Evolutionary conservation across 345 rosid species (phyloP).

Genomic region (Turritis glabra): DNA sequence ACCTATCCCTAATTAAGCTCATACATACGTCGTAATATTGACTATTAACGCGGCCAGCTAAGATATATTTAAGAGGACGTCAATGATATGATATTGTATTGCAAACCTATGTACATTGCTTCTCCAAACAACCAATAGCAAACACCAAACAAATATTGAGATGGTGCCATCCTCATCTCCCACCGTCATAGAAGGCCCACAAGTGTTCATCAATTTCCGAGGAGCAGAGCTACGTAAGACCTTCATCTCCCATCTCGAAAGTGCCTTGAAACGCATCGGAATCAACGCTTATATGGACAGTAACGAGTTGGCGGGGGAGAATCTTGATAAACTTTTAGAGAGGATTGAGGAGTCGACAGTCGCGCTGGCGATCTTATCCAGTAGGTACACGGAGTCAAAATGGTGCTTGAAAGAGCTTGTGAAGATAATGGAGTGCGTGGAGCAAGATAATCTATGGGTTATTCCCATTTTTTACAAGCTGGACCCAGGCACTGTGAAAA

Average conservation of each 20-base stretch:
- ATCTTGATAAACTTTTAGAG: neutral
- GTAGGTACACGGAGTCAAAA: slow-evolving; percentile 17
- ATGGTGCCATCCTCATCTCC: neutral
- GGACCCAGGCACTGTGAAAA: neutral
- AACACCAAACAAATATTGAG: neutral
- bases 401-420: slow-evolving; percentile 38
- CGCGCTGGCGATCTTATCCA: slow-evolving; percentile 22
- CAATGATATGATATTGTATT: neutral
- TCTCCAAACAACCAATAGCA: neutral
- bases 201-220: slow-evolving; percentile 39
- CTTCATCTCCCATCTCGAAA: slow-evolving; percentile 15
- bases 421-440: slow-evolving; percentile 23
- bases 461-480: slow-evolving; percentile 23
- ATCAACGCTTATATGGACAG: slow-evolving; percentile 23
- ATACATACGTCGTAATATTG: neutral
- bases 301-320: neutral
- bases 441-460: slow-evolving; percentile 33
- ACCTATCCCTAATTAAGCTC: neutral
- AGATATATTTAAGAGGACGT: neutral
- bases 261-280: neutral
- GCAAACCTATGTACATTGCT: neutral
- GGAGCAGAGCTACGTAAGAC: slow-evolving; percentile 15
- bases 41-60: slow-evolving; percentile 9
- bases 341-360: slow-evolving; percentile 29
- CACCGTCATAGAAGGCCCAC: neutral